phyloP scores from a whole-genome alignment of 2,329 filamentous ascomycete species.

The Beauveria rudraprayagi region DNA sequence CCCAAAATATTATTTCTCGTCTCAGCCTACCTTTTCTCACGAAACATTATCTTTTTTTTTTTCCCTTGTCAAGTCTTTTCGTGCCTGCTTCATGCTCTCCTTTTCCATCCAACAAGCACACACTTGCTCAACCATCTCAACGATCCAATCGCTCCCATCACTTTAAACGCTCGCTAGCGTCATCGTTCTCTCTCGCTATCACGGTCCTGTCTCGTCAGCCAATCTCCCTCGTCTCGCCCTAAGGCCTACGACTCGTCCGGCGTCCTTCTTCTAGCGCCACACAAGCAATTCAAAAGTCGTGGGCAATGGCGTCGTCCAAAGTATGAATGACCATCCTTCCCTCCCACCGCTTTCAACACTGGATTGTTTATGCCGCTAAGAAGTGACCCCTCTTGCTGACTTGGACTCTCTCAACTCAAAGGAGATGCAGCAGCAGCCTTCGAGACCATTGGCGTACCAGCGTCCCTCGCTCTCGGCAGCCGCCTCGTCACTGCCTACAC shows the following conservation, averaged over 20 bases:
- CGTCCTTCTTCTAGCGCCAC: conserved; percentile 24
- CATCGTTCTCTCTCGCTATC: conserved; percentile 1
- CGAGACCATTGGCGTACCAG: conserved; percentile 59
- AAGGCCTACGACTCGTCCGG: neutral
- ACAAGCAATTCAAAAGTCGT: conserved; percentile 27
- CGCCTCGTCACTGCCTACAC: conserved; percentile 48
- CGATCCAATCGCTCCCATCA: neutral
- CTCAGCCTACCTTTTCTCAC: conserved; percentile 18
- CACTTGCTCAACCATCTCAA: conserved; percentile 3
- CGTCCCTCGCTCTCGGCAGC: conserved; percentile 52
- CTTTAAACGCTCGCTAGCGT: conserved; percentile 5
- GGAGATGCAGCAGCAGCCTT: conserved; percentile 57
- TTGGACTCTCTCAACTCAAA: conserved; percentile 29
- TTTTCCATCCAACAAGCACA: neutral
- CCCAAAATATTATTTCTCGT: conserved; percentile 35
- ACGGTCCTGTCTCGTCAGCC: conserved; percentile 5
- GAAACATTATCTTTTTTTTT: conserved; percentile 8
- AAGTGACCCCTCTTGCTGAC: conserved; percentile 21
- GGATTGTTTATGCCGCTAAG: conserved; percentile 18
- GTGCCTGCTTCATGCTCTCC: conserved; percentile 5
- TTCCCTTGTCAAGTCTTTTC: conserved; percentile 5
- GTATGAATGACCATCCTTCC: conserved; percentile 31
- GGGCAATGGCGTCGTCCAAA: conserved; percentile 56
- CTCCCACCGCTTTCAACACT: conserved; percentile 11
- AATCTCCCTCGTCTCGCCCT: neutral